Evolutionary conservation across 2,329 filamentous ascomycete species (phyloP).

Genomic region (Aspergillus amoenus): DNA sequence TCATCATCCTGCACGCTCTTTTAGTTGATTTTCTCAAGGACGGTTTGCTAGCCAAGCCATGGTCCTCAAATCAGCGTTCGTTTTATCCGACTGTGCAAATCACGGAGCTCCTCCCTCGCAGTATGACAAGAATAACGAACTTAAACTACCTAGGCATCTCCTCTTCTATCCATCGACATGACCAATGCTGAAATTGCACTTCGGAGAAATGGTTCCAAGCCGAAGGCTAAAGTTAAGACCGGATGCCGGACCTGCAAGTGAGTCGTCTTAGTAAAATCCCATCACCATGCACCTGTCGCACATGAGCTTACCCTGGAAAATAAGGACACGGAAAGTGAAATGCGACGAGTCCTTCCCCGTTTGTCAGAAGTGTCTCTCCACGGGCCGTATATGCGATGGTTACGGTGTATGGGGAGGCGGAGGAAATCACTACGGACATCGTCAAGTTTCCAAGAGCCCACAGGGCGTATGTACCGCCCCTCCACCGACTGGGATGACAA

Average conservation of each 20-base stretch:
- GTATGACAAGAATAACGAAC: background rate
- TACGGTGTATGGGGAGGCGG: slow-evolving; percentile 46
- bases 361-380: slow-evolving; percentile 5
- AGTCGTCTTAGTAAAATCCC: background rate
- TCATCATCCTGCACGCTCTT: too few relatives aligned
- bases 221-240: background rate
- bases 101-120: background rate
- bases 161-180: background rate
- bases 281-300: background rate
- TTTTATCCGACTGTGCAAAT: background rate
- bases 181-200: background rate
- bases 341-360: slow-evolving; percentile 9
- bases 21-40: background rate
- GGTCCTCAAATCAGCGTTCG: background rate
- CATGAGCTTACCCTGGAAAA: background rate
- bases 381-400: slow-evolving; percentile 29
- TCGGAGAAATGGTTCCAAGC: background rate
- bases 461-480: background rate
- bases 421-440: slow-evolving; percentile 23
- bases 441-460: background rate
- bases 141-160: background rate
- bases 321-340: slow-evolving; percentile 10
- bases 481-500: background rate
- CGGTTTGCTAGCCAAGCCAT: background rate
- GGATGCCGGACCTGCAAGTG: slow-evolving; percentile 14